phyloP scores from a whole-genome alignment of 1,284 basidiomycete species.

The Anthracocystis walkeri region DNA sequence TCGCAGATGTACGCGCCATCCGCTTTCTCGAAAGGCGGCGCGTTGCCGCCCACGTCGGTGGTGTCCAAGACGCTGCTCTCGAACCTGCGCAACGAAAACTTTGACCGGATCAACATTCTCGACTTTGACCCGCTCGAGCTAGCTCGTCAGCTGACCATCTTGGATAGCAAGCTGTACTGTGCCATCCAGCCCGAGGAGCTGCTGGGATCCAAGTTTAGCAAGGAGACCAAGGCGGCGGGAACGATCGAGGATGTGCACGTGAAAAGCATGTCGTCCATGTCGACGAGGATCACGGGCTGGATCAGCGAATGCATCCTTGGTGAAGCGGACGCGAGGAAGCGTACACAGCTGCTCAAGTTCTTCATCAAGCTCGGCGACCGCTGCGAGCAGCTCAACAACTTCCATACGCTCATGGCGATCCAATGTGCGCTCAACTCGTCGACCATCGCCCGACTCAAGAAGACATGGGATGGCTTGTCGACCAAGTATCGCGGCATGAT shows the following conservation, averaged over 20 bases:
- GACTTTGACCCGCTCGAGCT: slow-evolving; percentile 83
- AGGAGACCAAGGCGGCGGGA: slow-evolving; percentile 52
- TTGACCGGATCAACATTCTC: slow-evolving; percentile 75
- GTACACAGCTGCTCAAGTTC: slow-evolving; percentile 70
- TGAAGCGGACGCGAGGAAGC: slow-evolving; percentile 70
- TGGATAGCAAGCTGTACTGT: slow-evolving; percentile 68
- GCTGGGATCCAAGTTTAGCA: slow-evolving; percentile 68
- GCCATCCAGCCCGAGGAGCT: slow-evolving; percentile 70
- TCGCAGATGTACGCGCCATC: slow-evolving; percentile 57
- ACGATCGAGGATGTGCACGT: slow-evolving; percentile 61
- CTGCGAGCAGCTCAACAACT: slow-evolving; percentile 70
- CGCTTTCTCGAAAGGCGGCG: slow-evolving; percentile 40
- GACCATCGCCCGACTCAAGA: slow-evolving; percentile 67
- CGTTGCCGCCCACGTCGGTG: slow-evolving; percentile 74
- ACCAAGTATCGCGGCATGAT: slow-evolving; percentile 85
- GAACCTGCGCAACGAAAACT: slow-evolving; percentile 71
- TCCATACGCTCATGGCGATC: slow-evolving; percentile 71
- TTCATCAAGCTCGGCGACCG: slow-evolving; percentile 71
- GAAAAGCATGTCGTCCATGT: slow-evolving; percentile 70
- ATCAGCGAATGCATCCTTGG: slow-evolving; percentile 71
- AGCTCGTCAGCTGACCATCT: slow-evolving; percentile 73
- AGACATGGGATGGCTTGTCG: slow-evolving; percentile 78
- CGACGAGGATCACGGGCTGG: slow-evolving; percentile 72
- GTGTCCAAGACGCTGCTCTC: slow-evolving; percentile 83
- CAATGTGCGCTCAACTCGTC: slow-evolving; percentile 71